These are phyloP conservation scores for Boletellus sp. DNA, from an alignment of 768 basidiomycete species.

Conservation along the genomic window DNA sequence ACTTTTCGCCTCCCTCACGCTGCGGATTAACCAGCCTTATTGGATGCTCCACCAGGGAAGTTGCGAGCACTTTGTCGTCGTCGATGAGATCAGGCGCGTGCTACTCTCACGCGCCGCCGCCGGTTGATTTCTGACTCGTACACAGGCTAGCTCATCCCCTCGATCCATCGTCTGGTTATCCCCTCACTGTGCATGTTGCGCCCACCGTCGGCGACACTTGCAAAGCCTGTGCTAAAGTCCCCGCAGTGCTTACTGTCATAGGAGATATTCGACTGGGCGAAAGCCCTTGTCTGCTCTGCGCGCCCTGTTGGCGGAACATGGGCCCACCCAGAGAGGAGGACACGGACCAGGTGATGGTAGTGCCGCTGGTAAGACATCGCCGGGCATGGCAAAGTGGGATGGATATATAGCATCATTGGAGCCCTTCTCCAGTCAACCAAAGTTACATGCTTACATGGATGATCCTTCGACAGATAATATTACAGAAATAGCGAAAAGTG, in stretches of 20 bases:
- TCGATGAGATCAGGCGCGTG: conserved; percentile 67
- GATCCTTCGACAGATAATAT: neutral
- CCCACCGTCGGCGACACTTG: conserved; percentile 62
- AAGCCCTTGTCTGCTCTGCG: conserved; percentile 72
- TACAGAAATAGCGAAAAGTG: conserved; percentile 6
- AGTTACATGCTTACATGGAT: neutral
- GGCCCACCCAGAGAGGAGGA: conserved; percentile 46
- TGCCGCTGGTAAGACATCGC: conserved; percentile 48
- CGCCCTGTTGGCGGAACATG: conserved; percentile 69
- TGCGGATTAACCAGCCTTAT: conserved; percentile 73
- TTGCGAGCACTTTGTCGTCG: conserved; percentile 75
- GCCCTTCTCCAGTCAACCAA: neutral
- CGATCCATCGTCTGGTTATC: conserved; percentile 59
- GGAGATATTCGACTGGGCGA: conserved; percentile 75
- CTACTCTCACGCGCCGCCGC: neutral
- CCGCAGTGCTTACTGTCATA: conserved; percentile 62
- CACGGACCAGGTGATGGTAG: conserved; percentile 41
- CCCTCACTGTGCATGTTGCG: conserved; percentile 62
- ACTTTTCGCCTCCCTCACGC: conserved; percentile 47
- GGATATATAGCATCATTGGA: neutral
- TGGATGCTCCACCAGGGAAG: conserved; percentile 78
- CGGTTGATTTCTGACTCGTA: conserved; percentile 5
- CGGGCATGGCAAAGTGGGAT: conserved; percentile 17
- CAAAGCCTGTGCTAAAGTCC: conserved; percentile 65
- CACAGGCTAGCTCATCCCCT: conserved; percentile 54